Evolutionary conservation across 805 yeast species (phyloP).

Genomic region (Candida mattraensis): DNA sequence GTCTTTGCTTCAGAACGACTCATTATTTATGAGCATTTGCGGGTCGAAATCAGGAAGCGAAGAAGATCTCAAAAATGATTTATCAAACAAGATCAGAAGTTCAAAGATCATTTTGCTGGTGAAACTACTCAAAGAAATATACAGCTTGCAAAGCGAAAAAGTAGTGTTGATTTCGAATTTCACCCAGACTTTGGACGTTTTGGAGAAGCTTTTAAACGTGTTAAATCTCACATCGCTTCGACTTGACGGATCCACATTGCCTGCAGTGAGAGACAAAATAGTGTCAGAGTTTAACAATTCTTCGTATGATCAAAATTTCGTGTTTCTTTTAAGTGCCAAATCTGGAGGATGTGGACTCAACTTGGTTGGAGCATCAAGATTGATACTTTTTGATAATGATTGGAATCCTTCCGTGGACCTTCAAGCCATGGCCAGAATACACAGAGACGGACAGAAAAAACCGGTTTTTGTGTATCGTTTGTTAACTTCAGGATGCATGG

Average conservation of each 20-base stretch:
- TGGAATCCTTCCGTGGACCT: conserved; percentile 95
- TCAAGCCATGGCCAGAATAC: conserved; percentile 95
- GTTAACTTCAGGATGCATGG: conserved; percentile 85
- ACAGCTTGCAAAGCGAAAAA: conserved; percentile 54
- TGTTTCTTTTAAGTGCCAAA: conserved; percentile 80
- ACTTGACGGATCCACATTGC: conserved; percentile 83
- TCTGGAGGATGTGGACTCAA: conserved; percentile 95
- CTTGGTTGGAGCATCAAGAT: conserved; percentile 83
- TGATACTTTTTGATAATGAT: conserved; percentile 86
- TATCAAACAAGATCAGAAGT: conserved; percentile 36
- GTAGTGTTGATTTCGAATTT: conserved; percentile 84
- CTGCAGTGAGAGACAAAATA: conserved; percentile 58
- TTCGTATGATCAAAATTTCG: conserved; percentile 43
- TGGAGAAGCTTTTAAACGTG: conserved; percentile 56
- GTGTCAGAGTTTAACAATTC: conserved; percentile 68
- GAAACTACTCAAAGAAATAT: conserved; percentile 53
- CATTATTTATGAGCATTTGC: conserved; percentile 36
- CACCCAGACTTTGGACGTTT: conserved; percentile 80
- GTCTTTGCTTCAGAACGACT: conserved; percentile 53
- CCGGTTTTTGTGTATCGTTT: conserved; percentile 82
- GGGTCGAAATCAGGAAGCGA: conserved; percentile 22
- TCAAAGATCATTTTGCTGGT: conserved; percentile 70
- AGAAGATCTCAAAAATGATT: conserved; percentile 27
- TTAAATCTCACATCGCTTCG: conserved; percentile 54
- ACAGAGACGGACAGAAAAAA: conserved; percentile 85